Evolutionary conservation across 768 basidiomycete genomes (phyloP).

Genomic region (Trametes sanguinea): DNA sequence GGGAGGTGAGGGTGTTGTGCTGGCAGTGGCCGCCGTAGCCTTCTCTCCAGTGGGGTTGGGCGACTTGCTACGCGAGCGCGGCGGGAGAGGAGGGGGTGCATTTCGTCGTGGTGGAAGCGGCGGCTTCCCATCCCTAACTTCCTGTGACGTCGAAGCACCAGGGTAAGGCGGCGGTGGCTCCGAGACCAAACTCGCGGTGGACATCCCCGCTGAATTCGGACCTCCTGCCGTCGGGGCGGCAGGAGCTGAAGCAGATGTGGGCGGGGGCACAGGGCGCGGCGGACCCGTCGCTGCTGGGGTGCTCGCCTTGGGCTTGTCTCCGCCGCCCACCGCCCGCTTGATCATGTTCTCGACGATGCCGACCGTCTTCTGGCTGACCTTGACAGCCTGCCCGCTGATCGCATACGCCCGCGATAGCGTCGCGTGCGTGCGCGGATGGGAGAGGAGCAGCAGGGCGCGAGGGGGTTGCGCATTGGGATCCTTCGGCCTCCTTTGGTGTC

Average conservation of each 20-base stretch:
- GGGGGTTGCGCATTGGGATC: constrained; percentile 34
- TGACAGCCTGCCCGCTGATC: constrained; percentile 64
- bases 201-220: neutral
- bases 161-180: constrained; percentile 5
- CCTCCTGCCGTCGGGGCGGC: neutral
- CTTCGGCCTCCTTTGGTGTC: constrained; percentile 25
- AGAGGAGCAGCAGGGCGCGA: constrained; percentile 33
- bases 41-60: neutral
- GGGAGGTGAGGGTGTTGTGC: neutral
- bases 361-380: constrained; percentile 65
- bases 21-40: neutral
- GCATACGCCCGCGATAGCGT: constrained; percentile 63
- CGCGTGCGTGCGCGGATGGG: constrained; percentile 58
- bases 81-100: constrained; percentile 7
- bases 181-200: no score
- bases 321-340: constrained; percentile 51
- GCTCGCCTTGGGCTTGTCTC: constrained; percentile 2
- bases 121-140: constrained; percentile 5
- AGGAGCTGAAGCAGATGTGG: neutral
- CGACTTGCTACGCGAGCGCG: constrained; percentile 17
- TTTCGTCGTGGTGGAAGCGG: constrained; percentile 8
- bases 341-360: constrained; percentile 62
- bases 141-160: neutral
- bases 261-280: neutral
- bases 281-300: neutral